Conservation (phyloP, 2,329 filamentous ascomycete species). For the Geosmithia morbida region DNA sequence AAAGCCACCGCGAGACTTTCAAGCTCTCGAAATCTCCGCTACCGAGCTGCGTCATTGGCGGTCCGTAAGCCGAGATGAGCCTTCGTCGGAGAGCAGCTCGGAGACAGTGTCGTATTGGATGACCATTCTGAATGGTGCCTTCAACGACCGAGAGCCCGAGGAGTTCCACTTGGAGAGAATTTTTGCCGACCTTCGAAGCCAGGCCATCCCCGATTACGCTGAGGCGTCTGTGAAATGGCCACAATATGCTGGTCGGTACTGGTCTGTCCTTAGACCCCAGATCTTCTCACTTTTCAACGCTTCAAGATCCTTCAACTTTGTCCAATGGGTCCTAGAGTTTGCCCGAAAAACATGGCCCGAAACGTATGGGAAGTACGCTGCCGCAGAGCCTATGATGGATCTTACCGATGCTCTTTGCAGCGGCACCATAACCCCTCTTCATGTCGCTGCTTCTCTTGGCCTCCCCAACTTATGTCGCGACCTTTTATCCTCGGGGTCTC, state of each 20-base stretch:
- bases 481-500: constrained; percentile 9
- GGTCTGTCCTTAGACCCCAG: constrained; percentile 11
- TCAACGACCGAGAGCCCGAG: constrained; percentile 1
- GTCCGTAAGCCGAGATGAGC: background rate
- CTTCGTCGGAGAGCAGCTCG: background rate
- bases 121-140: background rate
- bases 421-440: constrained; percentile 13
- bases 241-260: constrained; percentile 10
- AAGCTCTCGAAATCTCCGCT: background rate
- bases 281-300: constrained; percentile 13
- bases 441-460: constrained; percentile 18
- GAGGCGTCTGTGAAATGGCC: constrained; percentile 14
- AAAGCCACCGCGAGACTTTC: background rate
- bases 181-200: constrained; percentile 6
- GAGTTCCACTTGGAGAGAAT: constrained; percentile 4
- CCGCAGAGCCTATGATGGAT: constrained; percentile 9
- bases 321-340: constrained; percentile 21
- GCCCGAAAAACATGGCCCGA: constrained; percentile 13
- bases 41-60: background rate
- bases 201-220: constrained; percentile 11
- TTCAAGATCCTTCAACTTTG: constrained; percentile 13
- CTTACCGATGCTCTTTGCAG: constrained; percentile 15
- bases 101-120: background rate
- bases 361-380: constrained; percentile 7
- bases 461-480: constrained; percentile 13